Percentiles rank a stretch among this genome's conserved stretches.
Conservation (phyloP, 1,284 basidiomycete genomes). For the Neonothopanus nambi region DNA sequence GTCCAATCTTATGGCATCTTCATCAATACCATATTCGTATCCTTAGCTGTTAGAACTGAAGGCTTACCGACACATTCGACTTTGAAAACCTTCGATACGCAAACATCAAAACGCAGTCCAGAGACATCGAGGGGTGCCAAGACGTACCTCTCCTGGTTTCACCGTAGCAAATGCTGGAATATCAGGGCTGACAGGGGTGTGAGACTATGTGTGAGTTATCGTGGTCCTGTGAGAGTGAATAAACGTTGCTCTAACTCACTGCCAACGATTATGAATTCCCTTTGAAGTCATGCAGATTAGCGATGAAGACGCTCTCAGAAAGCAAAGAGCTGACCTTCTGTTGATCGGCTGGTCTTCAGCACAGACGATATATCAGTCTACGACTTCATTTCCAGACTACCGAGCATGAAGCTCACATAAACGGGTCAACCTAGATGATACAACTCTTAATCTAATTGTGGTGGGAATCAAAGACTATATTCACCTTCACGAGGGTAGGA, state of each 20-base stretch:
- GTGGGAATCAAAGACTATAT: neutral
- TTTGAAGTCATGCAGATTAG: conserved; percentile 23
- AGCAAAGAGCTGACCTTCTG: conserved; percentile 49
- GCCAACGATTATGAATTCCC: conserved; percentile 75
- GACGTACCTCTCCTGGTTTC: conserved; percentile 59
- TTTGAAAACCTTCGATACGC: conserved; percentile 59
- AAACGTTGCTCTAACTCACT: conserved; percentile 47
- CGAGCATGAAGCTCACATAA: conserved; percentile 41
- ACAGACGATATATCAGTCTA: neutral
- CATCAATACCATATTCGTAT: neutral
- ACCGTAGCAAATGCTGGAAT: conserved; percentile 66
- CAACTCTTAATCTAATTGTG: neutral
- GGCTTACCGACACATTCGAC: conserved; percentile 69
- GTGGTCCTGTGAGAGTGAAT: neutral
- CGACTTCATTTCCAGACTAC: neutral
- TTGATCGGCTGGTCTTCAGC: conserved; percentile 54
- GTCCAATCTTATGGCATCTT: conserved; percentile 58
- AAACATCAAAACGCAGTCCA: neutral
- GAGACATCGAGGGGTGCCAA: neutral
- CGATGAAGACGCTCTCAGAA: neutral
- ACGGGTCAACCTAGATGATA: conserved; percentile 54
- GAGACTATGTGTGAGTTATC: neutral
- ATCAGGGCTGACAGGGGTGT: conserved; percentile 49
- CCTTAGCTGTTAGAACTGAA: neutral
- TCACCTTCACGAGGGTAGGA: conserved; percentile 51